Percentiles rank a stretch among this genome's conserved stretches.
Conservation (phyloP, 306 rosid species). For the Psophocarpus tetragonolobus region DNA sequence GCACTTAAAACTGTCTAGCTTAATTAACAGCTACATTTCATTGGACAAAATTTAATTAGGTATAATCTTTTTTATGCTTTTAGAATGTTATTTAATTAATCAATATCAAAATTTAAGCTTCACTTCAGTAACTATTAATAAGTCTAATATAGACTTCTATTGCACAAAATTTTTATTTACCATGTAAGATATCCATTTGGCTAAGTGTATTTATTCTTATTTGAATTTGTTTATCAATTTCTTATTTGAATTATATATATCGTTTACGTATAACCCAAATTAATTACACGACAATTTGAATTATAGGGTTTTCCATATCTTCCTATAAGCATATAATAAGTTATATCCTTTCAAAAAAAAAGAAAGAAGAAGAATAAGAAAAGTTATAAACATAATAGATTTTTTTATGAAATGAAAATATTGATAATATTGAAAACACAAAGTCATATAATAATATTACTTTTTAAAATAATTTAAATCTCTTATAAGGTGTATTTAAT, state of each 20-base stretch:
- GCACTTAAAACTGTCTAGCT: not conserved
- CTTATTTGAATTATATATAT: not conserved
- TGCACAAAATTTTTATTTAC: not conserved
- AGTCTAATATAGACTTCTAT: not conserved
- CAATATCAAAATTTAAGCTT: not conserved
- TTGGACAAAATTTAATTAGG: not conserved
- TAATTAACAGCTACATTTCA: not conserved
- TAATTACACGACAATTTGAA: not conserved
- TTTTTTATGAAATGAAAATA: not conserved
- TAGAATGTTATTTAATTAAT: too few species aligned
- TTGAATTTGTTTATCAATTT: too few species aligned
- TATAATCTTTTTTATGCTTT: not conserved
- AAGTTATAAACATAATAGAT: not conserved
- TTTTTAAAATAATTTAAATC: not conserved
- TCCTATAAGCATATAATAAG: not conserved
- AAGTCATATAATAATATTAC: not conserved
- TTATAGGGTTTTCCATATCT: not conserved
- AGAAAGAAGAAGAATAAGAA: too few species aligned
- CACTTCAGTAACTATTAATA: not conserved
- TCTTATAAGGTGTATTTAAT: not conserved
- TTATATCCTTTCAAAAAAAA: too few species aligned
- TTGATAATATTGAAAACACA: not conserved
- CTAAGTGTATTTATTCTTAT: not conserved
- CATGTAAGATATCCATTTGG: not conserved
- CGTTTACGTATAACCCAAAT: not conserved